A percentile compares a stretch with the other conserved stretches of the same genome.
phyloP scores from a whole-genome alignment of 202 grass and related monocot species.

The Sporobolus alterniflorus region DNA sequence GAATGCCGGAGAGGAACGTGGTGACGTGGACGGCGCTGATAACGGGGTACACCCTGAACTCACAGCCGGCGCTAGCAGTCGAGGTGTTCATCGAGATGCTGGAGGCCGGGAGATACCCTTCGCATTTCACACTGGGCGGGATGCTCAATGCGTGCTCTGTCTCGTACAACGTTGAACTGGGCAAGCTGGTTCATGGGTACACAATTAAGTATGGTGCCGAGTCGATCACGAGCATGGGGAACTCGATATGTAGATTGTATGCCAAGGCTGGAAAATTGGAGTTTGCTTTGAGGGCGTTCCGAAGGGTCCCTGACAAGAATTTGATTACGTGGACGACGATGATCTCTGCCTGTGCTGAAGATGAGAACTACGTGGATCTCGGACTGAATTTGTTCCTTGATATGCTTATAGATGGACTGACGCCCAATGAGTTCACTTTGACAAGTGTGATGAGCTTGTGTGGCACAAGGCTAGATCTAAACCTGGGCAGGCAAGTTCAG shows the following conservation, averaged over 20 bases:
- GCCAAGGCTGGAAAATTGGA: conserved; percentile 67
- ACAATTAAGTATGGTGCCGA: conserved; percentile 54
- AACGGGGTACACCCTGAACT: conserved; percentile 69
- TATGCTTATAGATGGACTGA: conserved; percentile 68
- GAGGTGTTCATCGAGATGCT: conserved; percentile 69
- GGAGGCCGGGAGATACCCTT: conserved; percentile 56
- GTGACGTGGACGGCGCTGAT: conserved; percentile 83
- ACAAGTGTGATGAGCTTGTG: conserved; percentile 79
- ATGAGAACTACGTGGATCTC: conserved; percentile 51
- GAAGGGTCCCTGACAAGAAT: conserved; percentile 65
- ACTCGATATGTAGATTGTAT: conserved; percentile 73
- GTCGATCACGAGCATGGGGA: conserved; percentile 59
- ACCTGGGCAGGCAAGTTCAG: conserved; percentile 74
- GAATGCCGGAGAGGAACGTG: conserved; percentile 50
- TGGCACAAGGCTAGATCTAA: conserved; percentile 56
- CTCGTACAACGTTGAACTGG: conserved; percentile 44
- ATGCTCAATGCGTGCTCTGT: conserved; percentile 58
- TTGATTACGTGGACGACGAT: conserved; percentile 84
- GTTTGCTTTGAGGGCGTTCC: conserved; percentile 50
- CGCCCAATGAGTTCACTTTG: conserved; percentile 75
- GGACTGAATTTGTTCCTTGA: conserved; percentile 65
- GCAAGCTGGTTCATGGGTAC: conserved; percentile 76
- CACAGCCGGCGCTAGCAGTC: conserved; percentile 34
- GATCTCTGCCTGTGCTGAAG: conserved; percentile 76
- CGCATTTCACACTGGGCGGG: conserved; percentile 68